Evolutionary conservation across 257 asterid species (phyloP).

Genomic region (Plectranthus barbatus): DNA sequence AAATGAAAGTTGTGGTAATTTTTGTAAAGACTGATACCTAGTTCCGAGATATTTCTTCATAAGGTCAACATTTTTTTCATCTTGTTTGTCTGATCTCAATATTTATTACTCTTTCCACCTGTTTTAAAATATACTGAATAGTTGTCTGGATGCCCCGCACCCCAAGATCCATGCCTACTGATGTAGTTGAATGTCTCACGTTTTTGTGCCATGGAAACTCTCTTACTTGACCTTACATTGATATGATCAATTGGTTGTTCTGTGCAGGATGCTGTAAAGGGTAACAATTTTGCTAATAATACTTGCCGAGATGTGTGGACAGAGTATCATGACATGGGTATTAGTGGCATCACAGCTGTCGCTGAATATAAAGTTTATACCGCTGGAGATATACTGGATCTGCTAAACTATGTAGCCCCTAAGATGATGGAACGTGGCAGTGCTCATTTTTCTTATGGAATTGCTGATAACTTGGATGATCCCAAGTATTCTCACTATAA

Average conservation of each 20-base stretch:
- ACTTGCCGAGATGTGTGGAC: constrained; percentile 86
- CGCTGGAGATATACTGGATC: constrained; percentile 61
- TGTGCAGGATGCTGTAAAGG: constrained; percentile 77
- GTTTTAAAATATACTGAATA: no score
- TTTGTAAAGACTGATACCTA: no score
- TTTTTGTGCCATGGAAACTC: neutral
- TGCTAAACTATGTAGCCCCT: constrained; percentile 71
- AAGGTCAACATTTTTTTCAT: neutral
- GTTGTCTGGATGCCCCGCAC: no score
- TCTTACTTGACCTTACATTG: neutral
- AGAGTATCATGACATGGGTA: constrained; percentile 83
- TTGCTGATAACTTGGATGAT: constrained; percentile 82
- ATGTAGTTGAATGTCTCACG: neutral
- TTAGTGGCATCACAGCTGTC: constrained; percentile 62
- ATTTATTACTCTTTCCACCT: no score
- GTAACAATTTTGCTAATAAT: constrained; percentile 50
- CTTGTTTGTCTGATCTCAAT: no score
- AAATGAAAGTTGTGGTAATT: neutral
- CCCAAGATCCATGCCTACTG: no score
- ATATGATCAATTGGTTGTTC: neutral
- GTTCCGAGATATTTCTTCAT: neutral
- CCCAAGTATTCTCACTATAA: constrained; percentile 70
- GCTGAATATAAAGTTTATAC: constrained; percentile 74
- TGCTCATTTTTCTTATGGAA: constrained; percentile 74
- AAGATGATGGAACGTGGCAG: constrained; percentile 83